Evolutionary conservation across 2,329 filamentous ascomycete genomes (phyloP), one percentile per base, ranked within the genome.

Genomic region (Fonsecaea multimorphosa): DNA sequence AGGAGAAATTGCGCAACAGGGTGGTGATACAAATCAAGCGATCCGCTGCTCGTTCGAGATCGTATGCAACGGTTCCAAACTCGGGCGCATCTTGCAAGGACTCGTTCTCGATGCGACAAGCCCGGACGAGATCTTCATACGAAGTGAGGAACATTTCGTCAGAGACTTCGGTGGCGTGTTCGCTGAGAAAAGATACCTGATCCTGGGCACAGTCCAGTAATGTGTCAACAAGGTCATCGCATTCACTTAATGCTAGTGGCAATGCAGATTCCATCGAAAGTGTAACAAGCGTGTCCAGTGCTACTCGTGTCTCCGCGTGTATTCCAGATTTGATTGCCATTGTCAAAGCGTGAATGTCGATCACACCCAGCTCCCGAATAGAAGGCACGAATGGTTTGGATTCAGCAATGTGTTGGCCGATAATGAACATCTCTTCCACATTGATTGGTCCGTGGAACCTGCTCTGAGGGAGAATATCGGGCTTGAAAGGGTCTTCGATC

Each of bases 321-420:
- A 98, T 91, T 0, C 94, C 94, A 61, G 91, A 96, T 75, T 97
- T 93, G 40, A 99, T 81, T 73, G 92, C 93, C 82, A 93, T 90
- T 0, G 90, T 97, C 46, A 99, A 83, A 22, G 94, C 93, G 71
- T 93, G 90, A 31, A 98, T 89, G 74, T 99, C 94, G 69, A 98
- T 91, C 22, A 92, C 85, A 8, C 94, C 95, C 59, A 98, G 84
- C 72, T 98, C 93, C 24, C 85, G 81, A 19, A 93, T 83, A 1
- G 83, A 81, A 0, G 95, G 94, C 40, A 93, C 84, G 63, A 91
- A 89, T 0, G 93, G 92, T 73, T 89, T 91, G 72, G 87, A 83
- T 52, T 84, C 83, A 57, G 87, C 81, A 40, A 97, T 83, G 54
- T 91, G 87, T 36, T 85, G 82, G 4, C 90, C 89, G 57, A 93